Evolutionary conservation across 352 stramenopile species (phyloP).

Genomic region (Pythium grandisporangium): DNA sequence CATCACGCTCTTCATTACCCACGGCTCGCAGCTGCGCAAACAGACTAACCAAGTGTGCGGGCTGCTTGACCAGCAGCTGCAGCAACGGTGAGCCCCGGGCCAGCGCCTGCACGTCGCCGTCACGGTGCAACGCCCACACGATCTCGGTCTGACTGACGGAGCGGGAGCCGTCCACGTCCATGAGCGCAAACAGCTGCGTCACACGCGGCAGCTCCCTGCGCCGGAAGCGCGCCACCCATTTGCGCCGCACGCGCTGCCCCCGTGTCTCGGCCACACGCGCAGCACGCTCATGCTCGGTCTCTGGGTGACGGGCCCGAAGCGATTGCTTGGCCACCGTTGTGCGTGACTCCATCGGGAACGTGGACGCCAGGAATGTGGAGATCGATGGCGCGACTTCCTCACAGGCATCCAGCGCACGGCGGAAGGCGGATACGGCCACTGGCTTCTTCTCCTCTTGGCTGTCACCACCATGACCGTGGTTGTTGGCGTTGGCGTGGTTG

Average conservation of each 20-base stretch:
- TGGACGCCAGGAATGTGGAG: too few relatives aligned
- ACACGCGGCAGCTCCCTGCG: conserved; percentile 26
- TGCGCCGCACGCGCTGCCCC: background rate
- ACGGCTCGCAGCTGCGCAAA: conserved; percentile 18
- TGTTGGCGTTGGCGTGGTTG: too few relatives aligned
- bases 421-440: too few relatives aligned
- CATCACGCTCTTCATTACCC: conserved; percentile 3
- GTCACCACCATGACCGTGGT: too few relatives aligned
- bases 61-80: conserved; percentile 47
- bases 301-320: background rate
- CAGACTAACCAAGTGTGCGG: conserved; percentile 15
- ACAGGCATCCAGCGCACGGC: too few relatives aligned
- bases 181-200: conserved; percentile 36
- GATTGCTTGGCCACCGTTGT: too few relatives aligned
- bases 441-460: background rate
- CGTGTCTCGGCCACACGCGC: background rate
- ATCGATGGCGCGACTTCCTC: too few relatives aligned
- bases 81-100: conserved; percentile 37
- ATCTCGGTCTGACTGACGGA: conserved; percentile 59
- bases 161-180: conserved; percentile 57
- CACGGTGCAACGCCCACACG: conserved; percentile 48
- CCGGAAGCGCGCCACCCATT: conserved; percentile 17
- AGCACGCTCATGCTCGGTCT: background rate
- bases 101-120: conserved; percentile 39
- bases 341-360: too few relatives aligned